Evolutionary conservation across 2,329 filamentous ascomycete genomes (phyloP).

Genomic region (Fusarium sp.): DNA sequence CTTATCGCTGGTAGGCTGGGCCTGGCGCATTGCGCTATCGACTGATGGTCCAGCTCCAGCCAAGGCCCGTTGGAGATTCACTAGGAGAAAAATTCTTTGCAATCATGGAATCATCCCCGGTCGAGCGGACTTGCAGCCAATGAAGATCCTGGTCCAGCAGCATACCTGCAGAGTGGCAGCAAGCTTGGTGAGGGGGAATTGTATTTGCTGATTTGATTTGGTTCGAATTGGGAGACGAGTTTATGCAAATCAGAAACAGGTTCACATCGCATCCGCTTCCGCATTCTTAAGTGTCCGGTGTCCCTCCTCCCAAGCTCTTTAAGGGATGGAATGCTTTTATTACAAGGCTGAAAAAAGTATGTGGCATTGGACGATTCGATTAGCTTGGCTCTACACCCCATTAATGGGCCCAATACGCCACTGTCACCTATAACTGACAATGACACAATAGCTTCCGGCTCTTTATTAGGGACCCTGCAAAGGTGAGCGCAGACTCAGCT

Average conservation of each 20-base stretch:
- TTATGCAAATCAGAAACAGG: conserved; percentile 34
- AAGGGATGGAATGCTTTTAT: conserved; percentile 34
- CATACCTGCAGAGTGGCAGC: not conserved
- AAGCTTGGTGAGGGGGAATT: conserved; percentile 12
- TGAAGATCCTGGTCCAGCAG: conserved; percentile 13
- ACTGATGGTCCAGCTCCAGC: conserved; percentile 20
- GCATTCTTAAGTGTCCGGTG: conserved; percentile 15
- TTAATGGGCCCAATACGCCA: conserved; percentile 36
- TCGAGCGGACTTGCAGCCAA: conserved; percentile 10
- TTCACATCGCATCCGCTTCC: conserved; percentile 7
- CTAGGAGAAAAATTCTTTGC: conserved; percentile 14
- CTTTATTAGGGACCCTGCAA: conserved; percentile 30
- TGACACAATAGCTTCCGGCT: conserved; percentile 40
- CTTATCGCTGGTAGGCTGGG: conserved; percentile 24
- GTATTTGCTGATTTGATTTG: conserved; percentile 14
- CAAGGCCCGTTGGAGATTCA: conserved; percentile 14
- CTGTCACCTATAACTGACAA: conserved; percentile 42
- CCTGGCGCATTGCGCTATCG: conserved; percentile 23
- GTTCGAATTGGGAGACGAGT: not conserved
- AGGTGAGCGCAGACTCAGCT: conserved; percentile 26
- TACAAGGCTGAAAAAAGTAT: conserved; percentile 42
- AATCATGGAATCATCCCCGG: conserved; percentile 25
- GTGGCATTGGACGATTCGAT: conserved; percentile 40
- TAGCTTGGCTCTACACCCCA: conserved; percentile 36
- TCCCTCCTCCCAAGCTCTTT: conserved; percentile 20